These are phyloP conservation scores for Citropsis articulata DNA, from an alignment of 345 rosid genomes.

Conservation along the genomic window DNA sequence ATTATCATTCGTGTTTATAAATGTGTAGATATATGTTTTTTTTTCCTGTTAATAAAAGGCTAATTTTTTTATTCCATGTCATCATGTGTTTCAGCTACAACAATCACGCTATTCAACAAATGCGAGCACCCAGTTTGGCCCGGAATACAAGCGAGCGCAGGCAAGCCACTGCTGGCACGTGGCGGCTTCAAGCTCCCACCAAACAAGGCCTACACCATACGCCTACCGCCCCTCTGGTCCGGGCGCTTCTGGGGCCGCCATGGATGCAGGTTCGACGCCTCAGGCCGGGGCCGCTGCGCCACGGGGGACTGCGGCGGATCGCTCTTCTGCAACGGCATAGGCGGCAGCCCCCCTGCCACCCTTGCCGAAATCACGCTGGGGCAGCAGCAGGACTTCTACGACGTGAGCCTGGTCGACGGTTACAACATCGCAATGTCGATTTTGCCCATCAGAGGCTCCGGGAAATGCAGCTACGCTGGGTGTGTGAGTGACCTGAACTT, in stretches of 20 bases:
- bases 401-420: slow-evolving; percentile 93
- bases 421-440: slow-evolving; percentile 88
- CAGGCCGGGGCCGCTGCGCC: slow-evolving; percentile 75
- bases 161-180: slow-evolving; percentile 62
- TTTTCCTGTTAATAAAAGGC: too few species aligned
- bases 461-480: slow-evolving; percentile 84
- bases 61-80: too few species aligned
- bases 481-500: slow-evolving; percentile 77
- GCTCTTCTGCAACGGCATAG: slow-evolving; percentile 75
- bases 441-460: slow-evolving; percentile 66
- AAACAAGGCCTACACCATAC: slow-evolving; percentile 55
- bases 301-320: slow-evolving; percentile 93
- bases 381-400: slow-evolving; percentile 77
- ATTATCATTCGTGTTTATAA: too few species aligned
- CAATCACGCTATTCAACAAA: slow-evolving; percentile 69
- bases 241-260: slow-evolving; percentile 99
- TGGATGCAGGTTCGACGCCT: slow-evolving; percentile 70
- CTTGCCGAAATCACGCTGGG: slow-evolving; percentile 89
- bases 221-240: slow-evolving; percentile 80
- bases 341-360: slow-evolving; percentile 91
- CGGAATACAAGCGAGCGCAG: slow-evolving; percentile 88
- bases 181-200: slow-evolving; percentile 84
- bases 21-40: neutral
- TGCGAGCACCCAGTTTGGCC: slow-evolving; percentile 93
- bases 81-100: slow-evolving; percentile 40